These are phyloP conservation scores for Tylopilus felleus DNA, from an alignment of 768 basidiomycete species.

Conservation along the genomic window DNA sequence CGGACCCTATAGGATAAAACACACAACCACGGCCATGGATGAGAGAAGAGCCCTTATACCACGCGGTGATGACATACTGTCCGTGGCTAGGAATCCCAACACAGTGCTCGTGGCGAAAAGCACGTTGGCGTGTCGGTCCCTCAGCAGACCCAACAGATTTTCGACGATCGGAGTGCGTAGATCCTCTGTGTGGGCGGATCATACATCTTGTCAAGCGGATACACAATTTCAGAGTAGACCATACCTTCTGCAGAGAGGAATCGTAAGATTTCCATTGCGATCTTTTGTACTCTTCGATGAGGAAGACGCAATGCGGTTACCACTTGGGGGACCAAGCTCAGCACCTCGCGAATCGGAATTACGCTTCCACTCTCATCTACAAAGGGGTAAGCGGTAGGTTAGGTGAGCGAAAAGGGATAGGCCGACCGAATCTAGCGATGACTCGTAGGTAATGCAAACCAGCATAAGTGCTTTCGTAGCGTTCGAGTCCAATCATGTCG, in stretches of 20 bases:
- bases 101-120: slow-evolving; percentile 13
- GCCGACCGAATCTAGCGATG: slow-evolving; percentile 20
- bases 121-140: slow-evolving; percentile 14
- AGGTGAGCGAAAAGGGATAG: not conserved
- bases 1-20: slow-evolving; percentile 2
- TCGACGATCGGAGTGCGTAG: slow-evolving; percentile 10
- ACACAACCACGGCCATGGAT: not conserved
- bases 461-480: slow-evolving; percentile 10
- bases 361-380: slow-evolving; percentile 7
- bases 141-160: slow-evolving; percentile 15
- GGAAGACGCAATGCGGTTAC: slow-evolving; percentile 17
- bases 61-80: slow-evolving; percentile 12
- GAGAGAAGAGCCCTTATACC: not conserved
- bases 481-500: slow-evolving; percentile 13
- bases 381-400: not conserved
- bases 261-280: slow-evolving; percentile 12
- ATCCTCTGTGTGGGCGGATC: slow-evolving; percentile 3
- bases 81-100: slow-evolving; percentile 9
- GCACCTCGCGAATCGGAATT: not conserved
- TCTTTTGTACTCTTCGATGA: slow-evolving; percentile 15
- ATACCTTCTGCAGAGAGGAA: slow-evolving; percentile 17
- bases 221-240: not conserved
- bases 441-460: slow-evolving; percentile 24
- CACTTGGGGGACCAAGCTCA: slow-evolving; percentile 9
- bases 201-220: not conserved